Evolutionary conservation across 306 rosid species (phyloP).

Genomic region (Acacia crassicarpa): DNA sequence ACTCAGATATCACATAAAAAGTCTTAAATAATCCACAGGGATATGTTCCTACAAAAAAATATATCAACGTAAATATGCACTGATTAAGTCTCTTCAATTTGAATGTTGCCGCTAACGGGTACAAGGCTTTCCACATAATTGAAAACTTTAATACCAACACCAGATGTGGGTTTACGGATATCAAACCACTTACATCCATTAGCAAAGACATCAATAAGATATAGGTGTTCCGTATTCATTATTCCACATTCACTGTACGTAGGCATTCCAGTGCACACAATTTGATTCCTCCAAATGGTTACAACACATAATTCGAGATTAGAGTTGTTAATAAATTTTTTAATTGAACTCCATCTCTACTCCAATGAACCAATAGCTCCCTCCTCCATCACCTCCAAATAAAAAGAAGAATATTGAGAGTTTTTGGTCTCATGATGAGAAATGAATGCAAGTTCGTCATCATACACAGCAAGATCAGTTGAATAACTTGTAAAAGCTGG

Average conservation of each 20-base stretch:
- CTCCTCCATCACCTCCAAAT: no score
- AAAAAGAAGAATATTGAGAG: neutral
- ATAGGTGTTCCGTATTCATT: neutral
- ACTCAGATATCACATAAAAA: neutral
- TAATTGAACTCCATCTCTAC: no score
- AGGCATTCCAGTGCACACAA: no score
- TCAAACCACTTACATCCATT: neutral
- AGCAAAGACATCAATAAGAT: neutral
- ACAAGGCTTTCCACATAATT: neutral
- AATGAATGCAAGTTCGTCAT: neutral
- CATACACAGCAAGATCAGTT: neutral
- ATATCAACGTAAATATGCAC: neutral
- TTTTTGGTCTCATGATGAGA: neutral
- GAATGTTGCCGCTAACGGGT: neutral
- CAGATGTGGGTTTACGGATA: neutral
- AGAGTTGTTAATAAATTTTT: no score
- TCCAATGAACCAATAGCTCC: no score
- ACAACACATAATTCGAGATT: no score
- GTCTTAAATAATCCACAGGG: neutral
- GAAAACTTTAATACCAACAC: neutral
- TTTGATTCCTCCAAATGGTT: no score
- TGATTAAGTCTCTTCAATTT: neutral
- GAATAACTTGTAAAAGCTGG: no score
- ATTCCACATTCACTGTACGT: no score
- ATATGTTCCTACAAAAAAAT: neutral